Conservation (phyloP, 2,329 filamentous ascomycete species). For the Saccharata proteae region DNA sequence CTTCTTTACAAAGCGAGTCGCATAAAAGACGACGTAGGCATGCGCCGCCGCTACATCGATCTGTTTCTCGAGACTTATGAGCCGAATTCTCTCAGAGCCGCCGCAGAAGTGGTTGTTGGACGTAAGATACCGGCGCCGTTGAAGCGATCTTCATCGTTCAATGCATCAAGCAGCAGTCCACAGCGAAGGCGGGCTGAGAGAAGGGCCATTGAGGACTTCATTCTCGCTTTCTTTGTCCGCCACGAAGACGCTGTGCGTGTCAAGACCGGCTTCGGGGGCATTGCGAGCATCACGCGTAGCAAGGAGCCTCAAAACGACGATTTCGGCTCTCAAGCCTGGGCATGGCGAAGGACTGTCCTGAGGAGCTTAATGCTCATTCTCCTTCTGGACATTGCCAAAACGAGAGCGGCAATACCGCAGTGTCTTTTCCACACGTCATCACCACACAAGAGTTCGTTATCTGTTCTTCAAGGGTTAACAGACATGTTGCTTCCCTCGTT, state of each 20-base stretch:
- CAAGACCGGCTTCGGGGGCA: conserved; percentile 25
- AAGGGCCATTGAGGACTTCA: conserved; percentile 38
- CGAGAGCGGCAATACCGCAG: conserved; percentile 20
- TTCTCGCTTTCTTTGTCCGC: conserved; percentile 45
- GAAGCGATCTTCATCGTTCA: conserved; percentile 24
- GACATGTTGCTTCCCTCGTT: conserved; percentile 45
- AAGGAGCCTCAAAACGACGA: conserved; percentile 21
- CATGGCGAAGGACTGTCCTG: conserved; percentile 44
- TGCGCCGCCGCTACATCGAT: conserved; percentile 43
- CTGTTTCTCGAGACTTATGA: conserved; percentile 49
- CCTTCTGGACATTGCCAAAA: conserved; percentile 45
- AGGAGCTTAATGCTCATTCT: conserved; percentile 48
- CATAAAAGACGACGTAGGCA: conserved; percentile 44
- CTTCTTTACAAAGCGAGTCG: conserved; percentile 32
- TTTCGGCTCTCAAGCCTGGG: conserved; percentile 32
- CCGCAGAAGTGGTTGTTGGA: conserved; percentile 48
- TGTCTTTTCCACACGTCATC: conserved; percentile 43
- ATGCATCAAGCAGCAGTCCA: conserved; percentile 21
- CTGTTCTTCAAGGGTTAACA: conserved; percentile 40
- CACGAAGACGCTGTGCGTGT: conserved; percentile 42
- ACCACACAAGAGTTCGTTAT: conserved; percentile 42
- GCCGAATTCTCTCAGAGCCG: conserved; percentile 36
- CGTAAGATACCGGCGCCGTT: conserved; percentile 32
- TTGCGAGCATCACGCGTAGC: conserved; percentile 25
- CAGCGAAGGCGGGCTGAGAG: conserved; percentile 24